A percentile compares a stretch with the other conserved stretches of the same genome.
These are phyloP conservation scores for Salix koriyanagi DNA, from an alignment of 345 rosid species.

Conservation along the genomic window DNA sequence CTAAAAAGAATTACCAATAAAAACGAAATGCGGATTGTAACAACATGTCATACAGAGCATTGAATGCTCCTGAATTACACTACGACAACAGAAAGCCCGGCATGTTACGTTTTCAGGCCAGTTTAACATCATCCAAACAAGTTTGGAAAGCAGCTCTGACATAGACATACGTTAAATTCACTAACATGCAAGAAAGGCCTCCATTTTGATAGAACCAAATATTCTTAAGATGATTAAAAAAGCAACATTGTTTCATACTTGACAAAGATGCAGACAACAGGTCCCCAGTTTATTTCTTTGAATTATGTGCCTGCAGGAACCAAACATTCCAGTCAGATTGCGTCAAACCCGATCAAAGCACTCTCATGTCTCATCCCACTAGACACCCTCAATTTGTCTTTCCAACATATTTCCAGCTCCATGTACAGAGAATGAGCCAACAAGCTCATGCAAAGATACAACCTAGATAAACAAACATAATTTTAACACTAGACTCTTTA, in stretches of 20 bases:
- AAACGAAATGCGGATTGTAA: not conserved
- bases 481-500: not conserved
- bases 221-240: conserved; percentile 23
- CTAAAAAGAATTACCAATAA: no score
- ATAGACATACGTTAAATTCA: not conserved
- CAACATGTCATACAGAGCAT: not conserved
- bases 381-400: not conserved
- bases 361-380: conserved; percentile 1
- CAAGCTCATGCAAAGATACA: not conserved
- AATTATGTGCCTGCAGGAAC: conserved; percentile 98
- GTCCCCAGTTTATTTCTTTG: conserved; percentile 43
- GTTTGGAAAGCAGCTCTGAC: not conserved
- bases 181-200: not conserved
- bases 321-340: conserved; percentile 58
- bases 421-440: not conserved
- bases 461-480: not conserved
- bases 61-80: not conserved
- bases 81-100: not conserved
- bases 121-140: not conserved
- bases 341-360: conserved; percentile 23
- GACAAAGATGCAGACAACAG: conserved; percentile 56
- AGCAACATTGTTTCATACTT: conserved; percentile 48
- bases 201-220: conserved; percentile 16
- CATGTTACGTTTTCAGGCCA: not conserved
- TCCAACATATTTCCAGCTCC: not conserved